phyloP scores from a whole-genome alignment of 768 basidiomycete genomes.

The Lactarius vividus region DNA sequence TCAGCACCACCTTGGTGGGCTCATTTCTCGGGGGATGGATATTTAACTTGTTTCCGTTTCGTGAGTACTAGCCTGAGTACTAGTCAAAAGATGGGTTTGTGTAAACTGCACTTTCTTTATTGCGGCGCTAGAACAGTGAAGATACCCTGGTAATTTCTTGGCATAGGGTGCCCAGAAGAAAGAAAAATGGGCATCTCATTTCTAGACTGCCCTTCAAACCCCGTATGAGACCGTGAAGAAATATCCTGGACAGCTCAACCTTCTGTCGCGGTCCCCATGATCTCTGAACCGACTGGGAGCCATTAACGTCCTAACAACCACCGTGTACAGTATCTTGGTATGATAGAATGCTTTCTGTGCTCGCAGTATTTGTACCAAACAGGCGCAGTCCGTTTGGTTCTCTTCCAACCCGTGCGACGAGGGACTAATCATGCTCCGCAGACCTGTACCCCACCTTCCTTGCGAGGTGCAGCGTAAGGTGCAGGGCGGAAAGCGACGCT shows the following conservation, averaged over 20 bases:
- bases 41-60: conserved; percentile 11
- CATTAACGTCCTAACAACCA: conserved; percentile 4
- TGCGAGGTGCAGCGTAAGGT: conserved; percentile 29
- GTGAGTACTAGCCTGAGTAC: conserved; percentile 8
- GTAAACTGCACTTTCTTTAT: not conserved
- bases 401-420: no score
- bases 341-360: not conserved
- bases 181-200: conserved; percentile 17
- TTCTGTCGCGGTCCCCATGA: conserved; percentile 11
- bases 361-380: not conserved
- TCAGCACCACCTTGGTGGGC: conserved; percentile 11
- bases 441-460: conserved; percentile 32
- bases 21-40: conserved; percentile 6
- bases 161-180: conserved; percentile 27
- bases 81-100: not conserved
- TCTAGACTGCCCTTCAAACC: conserved; percentile 20
- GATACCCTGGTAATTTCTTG: conserved; percentile 30
- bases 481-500: not conserved
- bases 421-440: not conserved
- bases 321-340: conserved; percentile 10
- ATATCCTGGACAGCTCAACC: not conserved
- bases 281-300: conserved; percentile 7
- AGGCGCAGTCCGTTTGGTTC: no score
- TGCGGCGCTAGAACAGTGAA: conserved; percentile 12
- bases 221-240: conserved; percentile 19